Evolutionary conservation across 148 eudicot species (phyloP).

Genomic region (Fagopyrum tataricum): DNA sequence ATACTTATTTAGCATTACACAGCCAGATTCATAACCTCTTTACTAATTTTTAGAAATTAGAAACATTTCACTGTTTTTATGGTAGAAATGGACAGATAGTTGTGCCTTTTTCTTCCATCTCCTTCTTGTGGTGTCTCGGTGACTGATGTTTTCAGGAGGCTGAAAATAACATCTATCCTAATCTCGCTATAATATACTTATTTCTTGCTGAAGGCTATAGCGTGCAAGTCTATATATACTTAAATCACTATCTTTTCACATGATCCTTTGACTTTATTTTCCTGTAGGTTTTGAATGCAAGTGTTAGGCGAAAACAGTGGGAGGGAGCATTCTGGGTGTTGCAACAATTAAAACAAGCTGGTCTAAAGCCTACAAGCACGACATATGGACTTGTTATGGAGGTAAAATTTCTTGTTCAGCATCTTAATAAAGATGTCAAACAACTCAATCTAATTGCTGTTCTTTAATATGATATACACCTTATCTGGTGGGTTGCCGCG

Average conservation of each 20-base stretch:
- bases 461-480: not conserved
- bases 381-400: constrained; percentile 97
- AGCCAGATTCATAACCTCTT: not conserved
- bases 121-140: not conserved
- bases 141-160: not conserved
- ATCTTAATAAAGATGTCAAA: not conserved
- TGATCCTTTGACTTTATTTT: not conserved
- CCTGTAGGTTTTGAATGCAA: constrained; percentile 73
- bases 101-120: not conserved
- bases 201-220: not conserved
- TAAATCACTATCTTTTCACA: not conserved
- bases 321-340: constrained; percentile 95
- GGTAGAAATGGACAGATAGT: not conserved
- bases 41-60: not conserved
- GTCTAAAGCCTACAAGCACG: constrained; percentile 56
- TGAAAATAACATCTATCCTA: no score
- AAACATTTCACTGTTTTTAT: no score
- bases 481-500: not conserved
- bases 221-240: not conserved
- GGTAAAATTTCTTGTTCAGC: constrained; percentile 32
- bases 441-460: not conserved
- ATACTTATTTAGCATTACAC: no score
- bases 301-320: constrained; percentile 72
- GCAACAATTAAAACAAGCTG: constrained; percentile 64
- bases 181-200: not conserved